Base-by-base conservation (phyloP, 495 filamentous ascomycete species). In the Baudoinia panamericana region DNA sequence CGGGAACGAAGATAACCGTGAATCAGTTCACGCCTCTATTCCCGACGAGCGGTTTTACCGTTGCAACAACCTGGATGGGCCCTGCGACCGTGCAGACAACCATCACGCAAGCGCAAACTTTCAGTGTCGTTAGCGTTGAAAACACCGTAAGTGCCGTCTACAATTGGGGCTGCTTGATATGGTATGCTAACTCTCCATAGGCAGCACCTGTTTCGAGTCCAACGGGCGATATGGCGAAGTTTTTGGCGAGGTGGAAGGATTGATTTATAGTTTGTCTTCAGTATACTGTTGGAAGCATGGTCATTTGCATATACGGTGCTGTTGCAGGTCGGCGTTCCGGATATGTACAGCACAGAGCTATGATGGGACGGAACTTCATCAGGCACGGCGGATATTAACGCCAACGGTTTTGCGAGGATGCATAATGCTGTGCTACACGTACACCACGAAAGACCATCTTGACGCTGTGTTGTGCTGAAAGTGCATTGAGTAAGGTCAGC, bases 1-100 rank as follows among this genome's bases (percentile, higher is more conserved):
- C 81, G 11, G 69, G 68, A 9, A 77, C 69, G 13, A 73, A 72
- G 31, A 84, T 85, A 39, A 75, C 71, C 15, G 68, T 66, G 11
- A 67, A 71, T 41, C 63, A 61, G 1, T 55, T 61, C 4, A 70
- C 60, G 15, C 71, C 75, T 18, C 62, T 73, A 41, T 76, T 69
- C 50, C 76, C 80, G 17, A 76, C 78, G 3, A 80, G 72, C 38
- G 60, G 66, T 4, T 75, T 75, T 30, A 56, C 54, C 0, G 65
- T 81, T 33, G 80, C 75, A 8, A 71, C 57, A 16, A 70, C 71
- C 1, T 73, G 62, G 43, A 54, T 82, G 41, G 62, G 69, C 19
- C 59, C 52, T 11, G 67, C 78, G 30, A 74, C 62, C 16, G 59
- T 75, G 29, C 51, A 66, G 30, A 78, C 70, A 4, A 86, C 81